phyloP scores from a whole-genome alignment of 345 rosid genomes.

The Lepidium sativum region DNA sequence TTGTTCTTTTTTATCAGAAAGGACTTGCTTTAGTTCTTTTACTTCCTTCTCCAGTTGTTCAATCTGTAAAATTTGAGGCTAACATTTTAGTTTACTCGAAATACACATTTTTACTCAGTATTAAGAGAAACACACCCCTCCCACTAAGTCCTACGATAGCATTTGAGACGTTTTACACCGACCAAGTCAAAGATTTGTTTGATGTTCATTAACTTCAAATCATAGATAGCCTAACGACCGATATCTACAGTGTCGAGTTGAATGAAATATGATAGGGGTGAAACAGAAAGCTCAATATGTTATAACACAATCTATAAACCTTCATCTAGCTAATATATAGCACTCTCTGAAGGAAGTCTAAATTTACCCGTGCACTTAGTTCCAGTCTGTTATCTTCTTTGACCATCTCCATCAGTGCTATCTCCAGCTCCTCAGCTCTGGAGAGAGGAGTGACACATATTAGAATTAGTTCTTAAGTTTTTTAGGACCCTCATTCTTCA shows the following conservation, averaged over 20 bases:
- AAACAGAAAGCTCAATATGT: neutral
- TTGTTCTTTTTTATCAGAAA: constrained; percentile 77
- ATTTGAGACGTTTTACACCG: neutral
- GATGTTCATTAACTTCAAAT: neutral
- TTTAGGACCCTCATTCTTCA: neutral
- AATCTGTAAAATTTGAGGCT: constrained; percentile 35
- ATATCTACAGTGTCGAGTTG: neutral
- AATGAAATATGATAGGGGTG: neutral
- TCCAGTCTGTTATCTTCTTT: constrained; percentile 72
- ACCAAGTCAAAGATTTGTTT: neutral
- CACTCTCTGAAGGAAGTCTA: neutral
- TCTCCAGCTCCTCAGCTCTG: constrained; percentile 97
- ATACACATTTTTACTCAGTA: neutral
- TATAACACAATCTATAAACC: neutral
- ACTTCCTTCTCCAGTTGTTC: constrained; percentile 72
- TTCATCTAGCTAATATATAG: neutral
- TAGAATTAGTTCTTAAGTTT: neutral
- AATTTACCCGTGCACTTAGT: constrained; percentile 69
- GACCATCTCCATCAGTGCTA: constrained; percentile 88
- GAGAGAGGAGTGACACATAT: constrained; percentile 12
- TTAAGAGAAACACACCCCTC: neutral
- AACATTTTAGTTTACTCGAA: neutral
- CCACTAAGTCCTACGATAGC: neutral
- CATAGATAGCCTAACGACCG: neutral
- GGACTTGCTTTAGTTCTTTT: constrained; percentile 43